Base-by-base conservation (phyloP, 495 filamentous ascomycete species). In the Neurospora cerealis region DNA sequence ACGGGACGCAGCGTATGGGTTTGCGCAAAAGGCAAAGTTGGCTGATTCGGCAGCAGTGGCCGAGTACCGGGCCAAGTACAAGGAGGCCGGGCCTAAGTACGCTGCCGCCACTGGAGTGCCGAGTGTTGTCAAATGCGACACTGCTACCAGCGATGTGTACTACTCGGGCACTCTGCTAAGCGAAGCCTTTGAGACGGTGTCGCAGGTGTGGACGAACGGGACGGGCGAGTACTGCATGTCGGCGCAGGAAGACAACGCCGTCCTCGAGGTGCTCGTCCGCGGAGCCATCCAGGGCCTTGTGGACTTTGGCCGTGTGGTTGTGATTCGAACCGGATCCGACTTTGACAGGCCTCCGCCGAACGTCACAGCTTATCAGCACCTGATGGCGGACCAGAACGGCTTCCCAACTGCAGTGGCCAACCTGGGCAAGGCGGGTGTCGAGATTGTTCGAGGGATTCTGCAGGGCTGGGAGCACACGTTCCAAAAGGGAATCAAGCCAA, bases 241-340 rank as follows among this genome's bases (percentile, higher is more conserved):
- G 5, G 90, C 90, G 15, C 92, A 93, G 78, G 92, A 94, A 78
- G 92, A 94, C 78, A 93, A 91, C 76, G 91, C 90, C 5, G 89
- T 86, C 0, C 87, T 93, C 19, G 90, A 91, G 77, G 90, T 87
- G 36, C 80, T 94, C 37, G 77, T 93, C 36, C 88, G 92, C n/a
- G 85, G 84, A 4, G 85, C 89, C 0, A 75, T 83, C 5, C 79
- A 79, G 69, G 86, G 85, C 5, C 80, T 89, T 4, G 87, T 90
- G 4, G 91, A 94, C 76, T 93, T 92, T 80, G 76, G 82, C 10
- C 87, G 92, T 5, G 87, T 91, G 73, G 91, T 93, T 74, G 80
- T 92, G 73, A 92, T 94, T 90, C 88, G 91, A 69, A 90, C 91
- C 6, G 92, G 87, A 4, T 89, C 88, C 36, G 88, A 93, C 80